Base-by-base conservation (phyloP, 2,329 filamentous ascomycete genomes). In the Colletotrichum ledebouriae region DNA sequence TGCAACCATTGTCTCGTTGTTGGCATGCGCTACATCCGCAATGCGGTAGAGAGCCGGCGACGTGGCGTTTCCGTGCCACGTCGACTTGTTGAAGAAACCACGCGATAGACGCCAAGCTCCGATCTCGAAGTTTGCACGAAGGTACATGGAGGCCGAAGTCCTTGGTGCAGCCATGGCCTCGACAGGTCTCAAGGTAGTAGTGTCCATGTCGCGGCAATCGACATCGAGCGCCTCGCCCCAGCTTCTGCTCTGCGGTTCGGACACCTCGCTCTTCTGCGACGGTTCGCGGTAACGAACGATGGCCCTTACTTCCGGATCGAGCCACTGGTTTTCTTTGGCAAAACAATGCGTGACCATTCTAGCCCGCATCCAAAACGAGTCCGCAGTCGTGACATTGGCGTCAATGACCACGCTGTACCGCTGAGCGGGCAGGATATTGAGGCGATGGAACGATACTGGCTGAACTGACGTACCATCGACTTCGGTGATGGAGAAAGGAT, bases 341-440 rank as follows among this genome's bases (percentile, higher is more conserved):
- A 82, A 81, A 62, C 80, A 82, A 52, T 80, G 78, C 0, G 79
- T 76, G 2, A 81, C 74, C 78, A 82, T 82, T 0, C 74, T 82
- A 0, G 89, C 88, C 22, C 90, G 83, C 71, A 93, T 84, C 80
- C 90, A 91, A 73, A 90, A 93, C 7, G 87, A 80, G 15, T 84
- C 76, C 5, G 77, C 75, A 0, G 82, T 80, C 2, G 84, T 83
- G 56, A 86, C 85, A 73, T 90, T 89, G 6, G 89, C 83, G 2
- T 86, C 86, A 1, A 94, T 73, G 0, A 93, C 77, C 13, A 91
- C 83, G 73, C 90, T 91, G 73, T 92, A 93, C 13, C 92, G 85
- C 74, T 94, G 91, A 0, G 90, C 91, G 1, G 90, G 90, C 7
- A 89, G 85, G 22, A 94, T 81, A 69, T 91, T 89, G 60, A 94